Evolutionary conservation across 345 rosid species (phyloP).

Genomic region (Aegle marmelos): DNA sequence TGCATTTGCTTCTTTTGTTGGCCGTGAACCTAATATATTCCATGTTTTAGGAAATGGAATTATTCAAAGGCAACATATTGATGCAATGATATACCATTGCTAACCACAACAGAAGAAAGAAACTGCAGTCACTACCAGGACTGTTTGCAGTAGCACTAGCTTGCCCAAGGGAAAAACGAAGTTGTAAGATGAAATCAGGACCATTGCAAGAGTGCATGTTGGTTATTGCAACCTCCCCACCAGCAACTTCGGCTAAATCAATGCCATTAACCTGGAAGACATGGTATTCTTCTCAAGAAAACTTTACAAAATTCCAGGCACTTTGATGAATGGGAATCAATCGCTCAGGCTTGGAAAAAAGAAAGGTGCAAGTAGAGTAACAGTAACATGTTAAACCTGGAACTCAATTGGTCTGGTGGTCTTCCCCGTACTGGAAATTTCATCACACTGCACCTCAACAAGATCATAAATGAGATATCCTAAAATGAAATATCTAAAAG

Average conservation of each 20-base stretch:
- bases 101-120: neutral
- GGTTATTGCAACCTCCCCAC: slow-evolving; percentile 63
- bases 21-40: slow-evolving; percentile 32
- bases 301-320: neutral
- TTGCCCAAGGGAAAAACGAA: slow-evolving; percentile 31
- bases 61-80: neutral
- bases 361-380: neutral
- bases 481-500: neutral
- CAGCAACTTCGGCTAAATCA: slow-evolving; percentile 58
- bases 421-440: slow-evolving; percentile 41
- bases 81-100: neutral
- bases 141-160: slow-evolving; percentile 7
- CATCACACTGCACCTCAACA: slow-evolving; percentile 57
- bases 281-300: slow-evolving; percentile 1
- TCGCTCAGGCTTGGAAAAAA: neutral
- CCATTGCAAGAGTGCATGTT: slow-evolving; percentile 68
- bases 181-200: slow-evolving; percentile 47
- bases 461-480: neutral
- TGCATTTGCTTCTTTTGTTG: slow-evolving; percentile 53
- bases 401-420: slow-evolving; percentile 57
- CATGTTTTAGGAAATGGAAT: slow-evolving; percentile 2
- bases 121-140: slow-evolving; percentile 13
- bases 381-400: slow-evolving; percentile 35
- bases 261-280: slow-evolving; percentile 51
- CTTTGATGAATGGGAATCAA: neutral